Evolutionary conservation across 495 filamentous ascomycete species (phyloP).

Genomic region (Glarea lozoyensis): DNA sequence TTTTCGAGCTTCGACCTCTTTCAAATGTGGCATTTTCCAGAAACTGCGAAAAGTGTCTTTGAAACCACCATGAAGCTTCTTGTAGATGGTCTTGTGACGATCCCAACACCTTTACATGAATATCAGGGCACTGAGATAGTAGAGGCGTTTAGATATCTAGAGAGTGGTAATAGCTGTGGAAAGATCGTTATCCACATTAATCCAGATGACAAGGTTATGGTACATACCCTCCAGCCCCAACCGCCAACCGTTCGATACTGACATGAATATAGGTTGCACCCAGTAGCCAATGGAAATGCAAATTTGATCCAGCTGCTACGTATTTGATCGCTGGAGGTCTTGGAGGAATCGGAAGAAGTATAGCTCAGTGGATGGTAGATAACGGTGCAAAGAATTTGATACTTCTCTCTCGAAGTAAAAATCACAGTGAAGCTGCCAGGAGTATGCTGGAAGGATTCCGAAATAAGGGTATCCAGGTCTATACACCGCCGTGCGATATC

Average conservation of each 20-base stretch:
- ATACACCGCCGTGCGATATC: background rate
- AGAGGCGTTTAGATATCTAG: slow-evolving; percentile 36
- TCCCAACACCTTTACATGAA: background rate
- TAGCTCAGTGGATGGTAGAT: slow-evolving; percentile 41
- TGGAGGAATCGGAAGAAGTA: slow-evolving; percentile 36
- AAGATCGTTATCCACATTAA: no score
- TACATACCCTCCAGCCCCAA: no score
- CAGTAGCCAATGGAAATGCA: no score
- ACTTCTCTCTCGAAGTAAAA: background rate
- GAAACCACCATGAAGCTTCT: background rate
- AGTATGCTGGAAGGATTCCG: background rate
- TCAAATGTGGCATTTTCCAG: slow-evolving; percentile 24
- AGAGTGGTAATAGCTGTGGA: slow-evolving; percentile 40
- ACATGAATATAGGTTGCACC: no score
- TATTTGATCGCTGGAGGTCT: slow-evolving; percentile 52
- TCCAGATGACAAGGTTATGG: no score
- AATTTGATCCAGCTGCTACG: slow-evolving; percentile 26
- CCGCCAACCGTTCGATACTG: no score
- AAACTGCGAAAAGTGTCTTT: background rate
- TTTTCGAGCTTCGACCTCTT: slow-evolving; percentile 35
- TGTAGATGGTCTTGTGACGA: background rate
- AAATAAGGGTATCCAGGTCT: background rate
- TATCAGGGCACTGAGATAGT: slow-evolving; percentile 25
- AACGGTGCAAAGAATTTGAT: slow-evolving; percentile 9
- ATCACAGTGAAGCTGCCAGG: background rate